A percentile compares a stretch with the other conserved stretches of the same genome.
Conservation (phyloP, 805 yeast species). For the Kuraishia molischiana region DNA sequence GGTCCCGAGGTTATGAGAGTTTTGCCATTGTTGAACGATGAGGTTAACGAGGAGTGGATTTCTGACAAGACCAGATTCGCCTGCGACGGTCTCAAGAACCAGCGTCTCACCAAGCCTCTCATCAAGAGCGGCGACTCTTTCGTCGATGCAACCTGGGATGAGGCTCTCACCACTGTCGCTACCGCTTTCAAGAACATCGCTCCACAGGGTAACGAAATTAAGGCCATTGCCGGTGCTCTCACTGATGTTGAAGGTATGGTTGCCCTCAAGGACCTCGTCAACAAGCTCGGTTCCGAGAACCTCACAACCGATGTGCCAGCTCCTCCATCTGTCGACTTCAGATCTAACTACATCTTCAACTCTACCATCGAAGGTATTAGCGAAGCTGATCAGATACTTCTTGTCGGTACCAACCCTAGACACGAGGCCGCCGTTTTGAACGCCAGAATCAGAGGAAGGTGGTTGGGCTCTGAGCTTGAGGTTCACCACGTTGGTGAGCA, state of each 20-base stretch:
- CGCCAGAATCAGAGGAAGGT: slow-evolving; percentile 72
- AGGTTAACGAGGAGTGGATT: slow-evolving; percentile 86
- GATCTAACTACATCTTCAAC: slow-evolving; percentile 76
- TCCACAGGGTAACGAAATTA: slow-evolving; percentile 62
- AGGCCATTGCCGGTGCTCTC: slow-evolving; percentile 76
- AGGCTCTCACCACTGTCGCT: slow-evolving; percentile 63
- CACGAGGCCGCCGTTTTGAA: slow-evolving; percentile 85
- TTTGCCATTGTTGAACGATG: slow-evolving; percentile 78
- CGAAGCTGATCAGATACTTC: slow-evolving; percentile 71
- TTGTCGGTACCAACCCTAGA: slow-evolving; percentile 82
- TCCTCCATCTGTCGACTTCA: slow-evolving; percentile 53
- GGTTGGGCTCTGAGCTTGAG: slow-evolving; percentile 62
- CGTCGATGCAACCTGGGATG: slow-evolving; percentile 79
- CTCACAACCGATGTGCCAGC: slow-evolving; percentile 60
- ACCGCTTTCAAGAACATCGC: slow-evolving; percentile 43
- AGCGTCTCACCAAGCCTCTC: slow-evolving; percentile 75
- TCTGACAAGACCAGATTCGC: slow-evolving; percentile 83
- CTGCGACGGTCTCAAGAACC: slow-evolving; percentile 77
- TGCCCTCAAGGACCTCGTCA: slow-evolving; percentile 69
- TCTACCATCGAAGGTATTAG: slow-evolving; percentile 72
- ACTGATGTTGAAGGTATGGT: slow-evolving; percentile 78
- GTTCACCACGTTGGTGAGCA: slow-evolving; percentile 65
- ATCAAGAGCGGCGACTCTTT: slow-evolving; percentile 61
- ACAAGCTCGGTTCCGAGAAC: slow-evolving; percentile 74
- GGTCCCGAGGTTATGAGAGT: slow-evolving; percentile 85